Base-by-base conservation (phyloP, 169 alveolate genomes). In the Plasmodium gallinaceum region DNA sequence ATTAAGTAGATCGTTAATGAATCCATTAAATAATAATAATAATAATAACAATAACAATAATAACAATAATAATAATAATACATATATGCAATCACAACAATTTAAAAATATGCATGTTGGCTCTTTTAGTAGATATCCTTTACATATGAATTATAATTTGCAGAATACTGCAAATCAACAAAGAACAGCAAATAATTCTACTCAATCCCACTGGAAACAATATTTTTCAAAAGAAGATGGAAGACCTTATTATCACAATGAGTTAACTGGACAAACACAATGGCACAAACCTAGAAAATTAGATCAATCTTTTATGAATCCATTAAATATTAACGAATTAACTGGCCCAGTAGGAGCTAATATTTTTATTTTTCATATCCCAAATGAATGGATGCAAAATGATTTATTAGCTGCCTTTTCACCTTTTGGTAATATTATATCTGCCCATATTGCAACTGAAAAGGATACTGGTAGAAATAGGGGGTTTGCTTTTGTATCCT, bases 321-420 rank as follows among this genome's bases (percentile, higher is more conserved):
- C 88, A 54, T 51, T 87, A 65, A 64, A 80, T 69, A 61, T 73
- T 68, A 85, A 61, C 58, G 91, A 73, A 85, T 48, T 85, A 22
- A 26, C 91, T 16, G 98, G 99, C 6, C 98, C 98, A 12, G 96
- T 96, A 0, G 99, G 99, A 10, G 96, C 98, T 42, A 97, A 97
- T 74, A 90, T 97, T 39, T 97, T 97, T 88, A 94, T 97, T 61
- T 97, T 97, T 91, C 98, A 97, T 93, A 93, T 97, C 12, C 99
- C 99, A 16, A 93, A 93, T 76, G 98, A 97, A 43, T 97, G 99
- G 99, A 95, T 92, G 9, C 95, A 97, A 64, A 75, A 73, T 20
- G 98, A 96, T 61, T 94, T 97, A 37, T 76, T 96, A 43, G 71
- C 91, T 18, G 95, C 96, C 69, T 97, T 97, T 86, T 92, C 96